Evolutionary conservation across 306 rosid genomes (phyloP), one percentile per base, ranked within the genome.

Genomic region (Quercus gilva): DNA sequence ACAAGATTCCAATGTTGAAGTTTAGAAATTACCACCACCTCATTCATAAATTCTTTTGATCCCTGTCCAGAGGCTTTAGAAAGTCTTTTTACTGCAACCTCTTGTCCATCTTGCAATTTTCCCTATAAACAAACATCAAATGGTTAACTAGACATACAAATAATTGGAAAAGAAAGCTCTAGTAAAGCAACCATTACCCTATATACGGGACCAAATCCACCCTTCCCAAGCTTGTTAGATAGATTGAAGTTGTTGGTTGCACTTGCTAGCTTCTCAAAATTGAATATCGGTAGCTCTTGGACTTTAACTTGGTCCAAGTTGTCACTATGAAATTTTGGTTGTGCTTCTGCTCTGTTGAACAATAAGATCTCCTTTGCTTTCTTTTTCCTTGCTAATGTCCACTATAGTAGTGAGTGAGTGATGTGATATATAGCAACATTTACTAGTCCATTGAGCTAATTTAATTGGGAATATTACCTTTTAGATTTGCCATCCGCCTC

Each of bases 1-100:
- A 87, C 88, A 71, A 87, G 88, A 82, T 85, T 87, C 25, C 85
- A 83, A 67, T 87, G 91, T 74, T 87, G 91, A 74, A 87, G 87
- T 57, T 85, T 78, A 20, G 91, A 87, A 20, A 87, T 85, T 51
- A 87, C 84, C 6, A 55, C 71, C 41, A 87, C 82, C 71, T 85
- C 87, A 25, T 85, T 88, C 78, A 78, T 88, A 55, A 88, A 81
- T 81, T 85, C 91, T 81, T 88, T 83, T 1, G 55, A 1, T 13
- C 86, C 91, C 69, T 88, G 91, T 17, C 78, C 79, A 4, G 87
- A 88, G 10, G 84, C 33, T 74, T 70, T 85, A 0, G 89, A 85
- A 8, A 88, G 84, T 59, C 86, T 85, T 75, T 88, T 85, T 5
- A 85, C 81, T 0, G 91, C 91, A 55, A 88, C 70, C 81, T 83